Percentiles rank a stretch among this genome's conserved stretches.
phyloP scores from a whole-genome alignment of 306 rosid genomes.

The Hippophae rhamnoides region DNA sequence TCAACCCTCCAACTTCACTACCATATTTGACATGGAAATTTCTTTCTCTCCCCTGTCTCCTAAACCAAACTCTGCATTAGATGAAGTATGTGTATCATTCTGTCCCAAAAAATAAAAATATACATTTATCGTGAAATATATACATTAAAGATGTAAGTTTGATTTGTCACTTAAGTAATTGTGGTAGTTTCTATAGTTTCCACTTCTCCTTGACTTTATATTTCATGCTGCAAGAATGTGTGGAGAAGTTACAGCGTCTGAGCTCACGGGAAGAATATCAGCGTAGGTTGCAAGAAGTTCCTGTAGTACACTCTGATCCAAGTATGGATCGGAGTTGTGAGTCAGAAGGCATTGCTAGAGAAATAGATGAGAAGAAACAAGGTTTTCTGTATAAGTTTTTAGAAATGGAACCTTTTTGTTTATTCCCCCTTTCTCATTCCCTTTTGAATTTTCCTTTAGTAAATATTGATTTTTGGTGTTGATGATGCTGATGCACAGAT shows the following conservation, averaged over 20 bases:
- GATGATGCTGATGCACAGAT: conserved; percentile 44
- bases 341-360: conserved; percentile 49
- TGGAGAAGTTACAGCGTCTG: conserved; percentile 64
- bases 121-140: too few species aligned
- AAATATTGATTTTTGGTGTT: conserved; percentile 21
- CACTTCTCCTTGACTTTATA: conserved; percentile 67
- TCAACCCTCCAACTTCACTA: too few species aligned
- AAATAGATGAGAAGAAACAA: conserved; percentile 43
- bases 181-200: conserved; percentile 20
- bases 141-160: background rate
- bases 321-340: conserved; percentile 56
- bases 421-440: conserved; percentile 4
- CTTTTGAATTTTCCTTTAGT: conserved; percentile 1
- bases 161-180: conserved; percentile 1
- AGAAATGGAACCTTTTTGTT: conserved; percentile 4
- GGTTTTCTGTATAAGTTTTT: conserved; percentile 34
- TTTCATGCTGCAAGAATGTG: conserved; percentile 51
- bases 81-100: background rate
- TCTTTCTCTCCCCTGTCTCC: too few species aligned
- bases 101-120: too few species aligned
- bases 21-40: too few species aligned
- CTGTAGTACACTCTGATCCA: conserved; percentile 65
- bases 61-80: background rate
- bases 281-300: conserved; percentile 55
- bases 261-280: conserved; percentile 63